Evolutionary conservation across 768 basidiomycete genomes (phyloP).

Genomic region (Suillus subalutaceus): DNA sequence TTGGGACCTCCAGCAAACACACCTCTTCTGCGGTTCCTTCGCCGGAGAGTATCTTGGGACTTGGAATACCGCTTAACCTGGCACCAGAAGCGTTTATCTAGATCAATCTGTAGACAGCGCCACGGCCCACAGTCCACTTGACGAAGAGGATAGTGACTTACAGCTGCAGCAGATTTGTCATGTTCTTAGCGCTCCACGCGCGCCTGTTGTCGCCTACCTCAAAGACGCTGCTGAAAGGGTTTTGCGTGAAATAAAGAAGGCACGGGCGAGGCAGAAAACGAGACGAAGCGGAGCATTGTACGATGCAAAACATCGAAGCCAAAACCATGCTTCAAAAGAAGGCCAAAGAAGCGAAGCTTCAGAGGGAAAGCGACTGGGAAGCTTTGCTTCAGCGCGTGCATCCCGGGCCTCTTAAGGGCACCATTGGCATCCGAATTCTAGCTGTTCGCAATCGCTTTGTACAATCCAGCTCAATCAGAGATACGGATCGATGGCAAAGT

Average conservation of each 20-base stretch:
- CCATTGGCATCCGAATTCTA: conserved; percentile 53
- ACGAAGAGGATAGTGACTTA: conserved; percentile 44
- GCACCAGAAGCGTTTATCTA: conserved; percentile 70
- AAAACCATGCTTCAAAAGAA: conserved; percentile 62
- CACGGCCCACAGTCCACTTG: conserved; percentile 49
- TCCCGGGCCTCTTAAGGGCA: conserved; percentile 51
- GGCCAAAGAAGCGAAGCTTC: conserved; percentile 59
- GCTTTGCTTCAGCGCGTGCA: conserved; percentile 56
- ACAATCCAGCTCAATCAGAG: conserved; percentile 54
- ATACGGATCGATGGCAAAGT: conserved; percentile 61
- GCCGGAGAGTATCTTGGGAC: conserved; percentile 63
- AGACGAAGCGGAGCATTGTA: conserved; percentile 29
- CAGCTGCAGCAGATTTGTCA: conserved; percentile 51
- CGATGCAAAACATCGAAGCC: conserved; percentile 44
- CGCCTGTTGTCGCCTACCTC: conserved; percentile 51
- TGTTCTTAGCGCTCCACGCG: conserved; percentile 58
- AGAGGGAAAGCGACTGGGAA: conserved; percentile 70
- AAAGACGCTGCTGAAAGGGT: conserved; percentile 41
- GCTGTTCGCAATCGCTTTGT: conserved; percentile 60
- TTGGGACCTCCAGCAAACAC: conserved; percentile 30
- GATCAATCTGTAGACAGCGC: conserved; percentile 48
- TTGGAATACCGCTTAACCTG: conserved; percentile 62
- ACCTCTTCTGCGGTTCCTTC: conserved; percentile 51
- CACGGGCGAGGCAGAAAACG: conserved; percentile 38
- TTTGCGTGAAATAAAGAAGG: conserved; percentile 46